Evolutionary conservation across 176 grass and related monocot species (phyloP).

Genomic region (Alopecurus myosuroides): DNA sequence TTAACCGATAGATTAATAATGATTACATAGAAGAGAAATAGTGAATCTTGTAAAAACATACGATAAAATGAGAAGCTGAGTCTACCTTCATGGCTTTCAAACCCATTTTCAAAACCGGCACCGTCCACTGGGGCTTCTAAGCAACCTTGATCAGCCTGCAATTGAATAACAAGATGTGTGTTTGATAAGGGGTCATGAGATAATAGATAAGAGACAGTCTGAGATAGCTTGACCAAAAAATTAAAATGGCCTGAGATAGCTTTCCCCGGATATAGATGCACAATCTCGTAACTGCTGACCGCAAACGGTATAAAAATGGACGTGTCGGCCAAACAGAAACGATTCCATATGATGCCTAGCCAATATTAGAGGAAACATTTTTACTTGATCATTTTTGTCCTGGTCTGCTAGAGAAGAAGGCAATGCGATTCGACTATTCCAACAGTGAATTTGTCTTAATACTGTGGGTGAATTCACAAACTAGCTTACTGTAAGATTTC

Average conservation of each 20-base stretch:
- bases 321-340: not conserved
- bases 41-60: not conserved
- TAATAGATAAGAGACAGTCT: not conserved
- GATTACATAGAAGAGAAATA: not conserved
- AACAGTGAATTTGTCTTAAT: not conserved
- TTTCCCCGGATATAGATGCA: not conserved
- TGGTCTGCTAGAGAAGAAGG: not conserved
- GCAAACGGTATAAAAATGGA: not conserved
- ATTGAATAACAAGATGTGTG: not conserved
- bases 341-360: not conserved
- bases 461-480: not conserved
- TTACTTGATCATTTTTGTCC: not conserved
- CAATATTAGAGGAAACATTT: not conserved
- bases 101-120: constrained; percentile 21
- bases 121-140: constrained; percentile 6
- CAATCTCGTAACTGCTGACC: not conserved
- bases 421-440: not conserved
- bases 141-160: constrained; percentile 38
- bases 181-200: not conserved
- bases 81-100: constrained; percentile 45
- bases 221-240: not conserved
- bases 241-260: not conserved
- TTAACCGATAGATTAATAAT: not conserved
- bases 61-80: not conserved
- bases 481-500: not conserved